Conservation (phyloP, 306 rosid genomes). For the Pueraria montana region DNA sequence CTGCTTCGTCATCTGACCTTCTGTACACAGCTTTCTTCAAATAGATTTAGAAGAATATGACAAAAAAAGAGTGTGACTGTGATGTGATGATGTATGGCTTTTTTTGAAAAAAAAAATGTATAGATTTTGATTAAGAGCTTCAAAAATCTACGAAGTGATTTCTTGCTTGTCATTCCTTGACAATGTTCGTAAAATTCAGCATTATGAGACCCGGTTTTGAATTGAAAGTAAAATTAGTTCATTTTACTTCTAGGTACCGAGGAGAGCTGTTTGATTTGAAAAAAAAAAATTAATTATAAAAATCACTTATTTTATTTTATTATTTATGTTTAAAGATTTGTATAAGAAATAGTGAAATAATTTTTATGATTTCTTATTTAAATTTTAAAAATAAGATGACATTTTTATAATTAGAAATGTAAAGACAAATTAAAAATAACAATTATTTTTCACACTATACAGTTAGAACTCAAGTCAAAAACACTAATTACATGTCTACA, state of each 20-base stretch:
- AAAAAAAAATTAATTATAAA: background rate
- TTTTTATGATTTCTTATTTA: no score
- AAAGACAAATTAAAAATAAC: no score
- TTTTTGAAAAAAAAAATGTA: conserved; percentile 1
- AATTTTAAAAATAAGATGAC: background rate
- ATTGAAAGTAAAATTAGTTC: background rate
- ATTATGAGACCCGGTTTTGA: background rate
- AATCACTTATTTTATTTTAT: no score
- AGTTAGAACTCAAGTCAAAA: no score
- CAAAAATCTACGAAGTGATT: background rate
- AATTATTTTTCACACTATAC: background rate
- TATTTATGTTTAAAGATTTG: background rate
- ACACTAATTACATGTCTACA: no score
- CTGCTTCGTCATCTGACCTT: conserved; percentile 28
- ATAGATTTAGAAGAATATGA: conserved; percentile 38
- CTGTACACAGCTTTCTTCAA: conserved; percentile 42
- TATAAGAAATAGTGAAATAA: background rate
- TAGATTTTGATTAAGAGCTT: conserved; percentile 39
- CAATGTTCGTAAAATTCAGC: background rate
- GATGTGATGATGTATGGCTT: background rate
- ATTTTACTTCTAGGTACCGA: background rate
- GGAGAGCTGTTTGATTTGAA: background rate
- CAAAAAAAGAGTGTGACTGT: conserved; percentile 4
- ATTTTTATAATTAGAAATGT: background rate
- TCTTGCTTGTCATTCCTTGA: conserved; percentile 43